Base-by-base conservation (phyloP, 2,329 filamentous ascomycete genomes). In the Fusarium poae region DNA sequence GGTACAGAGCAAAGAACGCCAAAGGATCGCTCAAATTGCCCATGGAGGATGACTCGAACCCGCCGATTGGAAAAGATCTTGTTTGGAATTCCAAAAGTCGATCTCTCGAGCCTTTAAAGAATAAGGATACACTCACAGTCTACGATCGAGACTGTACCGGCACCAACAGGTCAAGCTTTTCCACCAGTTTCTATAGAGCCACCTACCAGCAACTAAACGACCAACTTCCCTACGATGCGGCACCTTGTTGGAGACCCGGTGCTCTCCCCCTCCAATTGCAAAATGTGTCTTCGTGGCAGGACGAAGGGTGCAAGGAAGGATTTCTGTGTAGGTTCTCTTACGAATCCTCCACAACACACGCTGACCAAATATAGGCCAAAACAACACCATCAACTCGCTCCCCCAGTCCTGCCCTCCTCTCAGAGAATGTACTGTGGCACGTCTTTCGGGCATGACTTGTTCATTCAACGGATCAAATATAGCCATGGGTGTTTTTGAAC, bases 401-500 rank as follows among this genome's bases (percentile, higher is more conserved):
- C 82, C 82, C 10, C 79, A 82, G 55, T 83, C 77, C 58, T 83
- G 82, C 43, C 80, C 81, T 11, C 80, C 82, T 11, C 56, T 79
- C 3, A 73, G 75, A 2, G 51, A 68, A 12, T 83, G 82, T 32
- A 81, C 82, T 32, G 63, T 76, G 39, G 70, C 75, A 4, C 76
- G 82, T 53, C 53, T 82, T 3, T 74, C 76, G 1, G 79, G 79
- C 1, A 60, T 67, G 11, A 72, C 78, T 4, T 83, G 80, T 58
- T 32, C 52, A 2, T 68, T 77, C 6, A 23, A 76, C 1, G 79
- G 77, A 23, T 63, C 40, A 7, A 83, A 82, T 52, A 73, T 80
- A 18, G 79, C 71, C 3, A 83, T 83, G 82, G 82, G 82, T 0
- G 79, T 78, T 4, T 83, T 84, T 52, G 86, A 88, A 65, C 86